A percentile compares a stretch with the other conserved stretches of the same genome.
Evolutionary conservation across 768 basidiomycete species (phyloP).

Genomic region (Exsudoporus frostii): DNA sequence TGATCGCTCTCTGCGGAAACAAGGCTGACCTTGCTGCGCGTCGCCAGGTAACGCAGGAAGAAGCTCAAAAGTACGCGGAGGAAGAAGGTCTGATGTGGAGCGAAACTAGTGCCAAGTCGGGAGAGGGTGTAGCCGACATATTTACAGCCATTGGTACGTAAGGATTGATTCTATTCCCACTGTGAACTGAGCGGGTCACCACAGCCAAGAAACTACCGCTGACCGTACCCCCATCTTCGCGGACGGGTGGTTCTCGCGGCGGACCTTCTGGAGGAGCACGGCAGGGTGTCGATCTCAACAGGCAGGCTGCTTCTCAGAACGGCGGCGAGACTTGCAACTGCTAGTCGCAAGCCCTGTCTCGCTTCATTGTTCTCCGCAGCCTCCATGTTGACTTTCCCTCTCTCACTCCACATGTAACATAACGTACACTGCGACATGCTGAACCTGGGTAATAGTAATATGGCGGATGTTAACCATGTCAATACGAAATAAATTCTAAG

Average conservation of each 20-base stretch:
- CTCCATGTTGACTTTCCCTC: constrained; percentile 12
- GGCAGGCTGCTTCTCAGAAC: constrained; percentile 47
- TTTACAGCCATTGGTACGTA: constrained; percentile 80
- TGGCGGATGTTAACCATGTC: constrained; percentile 4
- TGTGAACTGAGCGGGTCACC: constrained; percentile 3
- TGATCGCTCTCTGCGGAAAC: constrained; percentile 96
- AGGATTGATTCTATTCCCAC: neutral
- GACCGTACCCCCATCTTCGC: constrained; percentile 63
- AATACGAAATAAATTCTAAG: constrained; percentile 5
- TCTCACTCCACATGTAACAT: constrained; percentile 30
- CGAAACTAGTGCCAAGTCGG: constrained; percentile 88
- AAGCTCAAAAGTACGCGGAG: constrained; percentile 88
- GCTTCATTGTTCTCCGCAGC: neutral
- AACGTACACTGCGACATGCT: constrained; percentile 26
- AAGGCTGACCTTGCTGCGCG: constrained; percentile 85
- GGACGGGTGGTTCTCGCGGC: constrained; percentile 51
- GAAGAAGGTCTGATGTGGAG: constrained; percentile 93
- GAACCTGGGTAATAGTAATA: constrained; percentile 27
- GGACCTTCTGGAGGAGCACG: constrained; percentile 48
- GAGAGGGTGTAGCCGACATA: constrained; percentile 81
- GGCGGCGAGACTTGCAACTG: constrained; percentile 75
- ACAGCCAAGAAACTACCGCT: constrained; percentile 88
- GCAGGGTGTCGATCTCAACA: constrained; percentile 80
- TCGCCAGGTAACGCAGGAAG: constrained; percentile 82
- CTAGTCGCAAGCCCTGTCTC: constrained; percentile 34